Evolutionary conservation across 2,329 filamentous ascomycete species (phyloP).

Genomic region (Penicillium sp.): DNA sequence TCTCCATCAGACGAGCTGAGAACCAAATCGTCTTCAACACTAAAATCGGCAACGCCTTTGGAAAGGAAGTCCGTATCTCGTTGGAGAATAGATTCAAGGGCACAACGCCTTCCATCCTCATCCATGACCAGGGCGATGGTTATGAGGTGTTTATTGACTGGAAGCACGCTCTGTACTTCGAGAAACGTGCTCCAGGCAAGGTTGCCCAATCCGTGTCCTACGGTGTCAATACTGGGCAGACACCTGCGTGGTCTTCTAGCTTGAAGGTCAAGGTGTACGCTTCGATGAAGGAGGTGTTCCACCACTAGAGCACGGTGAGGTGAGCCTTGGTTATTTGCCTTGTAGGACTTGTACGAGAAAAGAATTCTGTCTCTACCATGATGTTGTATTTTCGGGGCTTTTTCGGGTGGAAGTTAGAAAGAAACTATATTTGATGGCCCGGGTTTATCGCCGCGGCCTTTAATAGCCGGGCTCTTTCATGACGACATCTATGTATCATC

Average conservation of each 20-base stretch:
- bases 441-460: no score
- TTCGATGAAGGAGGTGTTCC: not conserved
- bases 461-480: no score
- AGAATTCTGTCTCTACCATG: no score
- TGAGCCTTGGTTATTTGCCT: no score
- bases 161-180: slow-evolving; percentile 1
- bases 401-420: no score
- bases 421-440: no score
- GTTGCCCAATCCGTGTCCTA: not conserved
- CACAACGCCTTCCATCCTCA: slow-evolving; percentile 2
- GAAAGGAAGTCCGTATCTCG: slow-evolving; percentile 7
- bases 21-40: slow-evolving; percentile 11
- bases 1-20: slow-evolving; percentile 9
- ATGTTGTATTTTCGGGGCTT: no score
- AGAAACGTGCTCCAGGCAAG: slow-evolving; percentile 10
- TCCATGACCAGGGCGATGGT: slow-evolving; percentile 9
- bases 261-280: not conserved
- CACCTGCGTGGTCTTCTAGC: not conserved
- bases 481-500: no score
- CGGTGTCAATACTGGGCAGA: not conserved
- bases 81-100: slow-evolving; percentile 3
- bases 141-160: slow-evolving; percentile 9
- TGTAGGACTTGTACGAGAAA: no score
- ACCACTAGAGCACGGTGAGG: not conserved
- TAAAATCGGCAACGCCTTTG: not conserved